Evolutionary conservation across 768 basidiomycete species (phyloP).

Genomic region (Cantharellus cinnabarinus): DNA sequence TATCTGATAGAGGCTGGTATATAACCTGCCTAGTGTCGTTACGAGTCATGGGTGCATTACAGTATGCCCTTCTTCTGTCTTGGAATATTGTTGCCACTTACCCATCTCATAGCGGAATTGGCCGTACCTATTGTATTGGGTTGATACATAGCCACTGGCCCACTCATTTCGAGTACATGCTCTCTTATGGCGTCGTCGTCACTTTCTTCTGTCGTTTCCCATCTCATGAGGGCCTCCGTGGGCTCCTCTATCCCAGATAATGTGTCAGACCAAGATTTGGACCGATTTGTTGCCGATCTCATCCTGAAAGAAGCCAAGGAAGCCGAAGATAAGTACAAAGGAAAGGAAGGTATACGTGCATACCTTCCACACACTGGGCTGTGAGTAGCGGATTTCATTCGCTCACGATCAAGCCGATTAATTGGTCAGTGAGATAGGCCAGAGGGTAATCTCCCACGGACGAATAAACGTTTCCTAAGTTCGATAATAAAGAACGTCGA

Average conservation of each 20-base stretch:
- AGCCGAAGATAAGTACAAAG: conserved; percentile 59
- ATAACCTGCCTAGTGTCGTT: no score
- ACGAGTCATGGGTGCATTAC: no score
- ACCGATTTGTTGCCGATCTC: conserved; percentile 78
- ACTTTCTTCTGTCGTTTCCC: conserved; percentile 68
- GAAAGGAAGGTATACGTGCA: conserved; percentile 54
- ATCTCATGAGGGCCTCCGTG: conserved; percentile 59
- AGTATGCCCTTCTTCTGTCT: no score
- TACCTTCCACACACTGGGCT: conserved; percentile 35
- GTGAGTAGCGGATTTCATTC: conserved; percentile 17
- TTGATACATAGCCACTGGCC: no score
- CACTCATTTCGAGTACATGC: no score
- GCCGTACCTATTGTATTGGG: no score
- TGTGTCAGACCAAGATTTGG: conserved; percentile 69
- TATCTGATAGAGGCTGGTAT: no score
- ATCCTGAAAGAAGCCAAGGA: conserved; percentile 84
- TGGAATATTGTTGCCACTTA: no score
- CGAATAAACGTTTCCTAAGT: conserved; percentile 30
- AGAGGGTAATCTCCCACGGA: conserved; percentile 51
- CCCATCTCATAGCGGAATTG: no score
- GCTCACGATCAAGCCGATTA: background rate
- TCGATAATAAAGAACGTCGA: conserved; percentile 80
- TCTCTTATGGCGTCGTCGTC: conserved; percentile 19
- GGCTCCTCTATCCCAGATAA: conserved; percentile 36
- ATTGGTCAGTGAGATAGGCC: conserved; percentile 19